Evolutionary conservation across 768 basidiomycete genomes (phyloP).

Genomic region (Lactarius indigo): DNA sequence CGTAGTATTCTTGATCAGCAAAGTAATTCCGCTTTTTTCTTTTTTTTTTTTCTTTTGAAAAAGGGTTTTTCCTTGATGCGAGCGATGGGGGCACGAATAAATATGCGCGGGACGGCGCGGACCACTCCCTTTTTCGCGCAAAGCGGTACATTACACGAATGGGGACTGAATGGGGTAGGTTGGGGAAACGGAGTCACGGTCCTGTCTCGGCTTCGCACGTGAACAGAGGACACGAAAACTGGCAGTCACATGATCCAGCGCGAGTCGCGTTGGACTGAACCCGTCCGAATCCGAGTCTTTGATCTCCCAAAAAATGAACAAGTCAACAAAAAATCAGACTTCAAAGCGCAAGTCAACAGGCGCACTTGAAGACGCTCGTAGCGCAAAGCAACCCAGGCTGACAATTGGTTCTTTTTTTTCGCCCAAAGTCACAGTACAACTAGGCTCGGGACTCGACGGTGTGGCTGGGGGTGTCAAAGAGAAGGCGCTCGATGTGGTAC

Average conservation of each 20-base stretch:
- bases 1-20: no score
- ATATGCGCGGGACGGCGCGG: no score
- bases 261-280: constrained; percentile 7
- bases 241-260: constrained; percentile 20
- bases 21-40: no score
- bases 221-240: neutral
- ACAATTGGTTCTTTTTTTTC: constrained; percentile 37
- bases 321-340: constrained; percentile 2
- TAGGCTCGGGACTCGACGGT: constrained; percentile 23
- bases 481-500: constrained; percentile 35
- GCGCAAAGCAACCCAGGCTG: constrained; percentile 32
- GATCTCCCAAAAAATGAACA: constrained; percentile 17
- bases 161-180: no score
- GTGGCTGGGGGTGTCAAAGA: constrained; percentile 20
- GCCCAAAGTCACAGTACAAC: constrained; percentile 27
- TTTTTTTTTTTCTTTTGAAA: no score
- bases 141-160: no score
- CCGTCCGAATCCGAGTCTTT: no score
- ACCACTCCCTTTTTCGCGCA: no score
- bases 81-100: no score
- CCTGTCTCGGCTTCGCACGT: no score
- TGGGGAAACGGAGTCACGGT: no score
- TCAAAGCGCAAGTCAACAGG: constrained; percentile 34
- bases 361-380: constrained; percentile 19
- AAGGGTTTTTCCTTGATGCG: no score